Conservation (phyloP, 2,329 filamentous ascomycete species). For the Pseudogymnoascus verrucosus region DNA sequence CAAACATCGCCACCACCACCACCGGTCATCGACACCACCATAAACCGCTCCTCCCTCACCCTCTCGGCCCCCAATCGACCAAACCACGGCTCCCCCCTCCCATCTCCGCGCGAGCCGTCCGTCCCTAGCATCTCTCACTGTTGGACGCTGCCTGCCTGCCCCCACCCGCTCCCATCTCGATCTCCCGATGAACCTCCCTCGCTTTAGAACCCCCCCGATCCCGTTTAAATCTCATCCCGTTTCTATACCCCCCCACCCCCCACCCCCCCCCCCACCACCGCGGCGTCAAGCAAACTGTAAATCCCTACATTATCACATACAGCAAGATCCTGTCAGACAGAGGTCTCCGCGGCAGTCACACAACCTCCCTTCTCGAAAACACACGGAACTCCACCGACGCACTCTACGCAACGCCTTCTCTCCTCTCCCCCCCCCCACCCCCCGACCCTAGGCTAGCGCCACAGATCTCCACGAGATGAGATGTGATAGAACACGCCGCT, state of each 20-base stretch:
- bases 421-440: no score
- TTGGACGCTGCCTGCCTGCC: background rate
- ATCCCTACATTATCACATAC: no score
- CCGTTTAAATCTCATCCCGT: background rate
- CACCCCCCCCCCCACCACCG: no score
- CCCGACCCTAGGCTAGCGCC: background rate
- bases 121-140: background rate
- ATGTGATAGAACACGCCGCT: background rate
- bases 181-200: background rate
- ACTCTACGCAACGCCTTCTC: no score
- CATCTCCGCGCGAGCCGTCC: background rate
- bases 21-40: background rate
- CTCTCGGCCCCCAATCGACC: background rate
- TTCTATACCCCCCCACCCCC: background rate
- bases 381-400: no score
- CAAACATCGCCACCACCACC: background rate
- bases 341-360: no score
- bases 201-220: background rate
- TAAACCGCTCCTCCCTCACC: background rate
- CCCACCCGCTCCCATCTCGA: background rate
- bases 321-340: no score
- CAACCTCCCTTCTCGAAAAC: no score
- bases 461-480: background rate
- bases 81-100: background rate
- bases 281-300: no score